Percentiles rank a stretch among this genome's conserved stretches.
Conservation (phyloP, 345 rosid genomes). For the Pistacia atlantica region DNA sequence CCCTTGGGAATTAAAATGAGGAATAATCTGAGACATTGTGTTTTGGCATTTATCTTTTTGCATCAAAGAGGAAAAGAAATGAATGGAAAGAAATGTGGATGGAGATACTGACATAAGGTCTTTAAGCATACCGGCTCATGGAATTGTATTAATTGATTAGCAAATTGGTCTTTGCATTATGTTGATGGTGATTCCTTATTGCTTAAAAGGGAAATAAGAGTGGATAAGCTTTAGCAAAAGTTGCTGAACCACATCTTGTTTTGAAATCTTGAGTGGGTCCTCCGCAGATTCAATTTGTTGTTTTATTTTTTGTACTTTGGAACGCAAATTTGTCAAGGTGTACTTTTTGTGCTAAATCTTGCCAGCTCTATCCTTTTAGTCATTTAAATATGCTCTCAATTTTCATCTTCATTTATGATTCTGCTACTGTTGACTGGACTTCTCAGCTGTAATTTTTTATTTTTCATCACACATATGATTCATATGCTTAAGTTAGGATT, state of each 20-base stretch:
- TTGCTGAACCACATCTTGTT: not conserved
- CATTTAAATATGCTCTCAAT: conserved; percentile 1
- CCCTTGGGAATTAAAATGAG: not conserved
- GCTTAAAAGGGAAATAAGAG: not conserved
- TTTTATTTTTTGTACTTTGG: not conserved
- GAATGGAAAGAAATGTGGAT: not conserved
- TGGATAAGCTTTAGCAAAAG: not conserved
- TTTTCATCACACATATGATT: conserved; percentile 21
- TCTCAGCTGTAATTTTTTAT: conserved; percentile 16
- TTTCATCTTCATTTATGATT: conserved; percentile 11
- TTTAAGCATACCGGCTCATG: not conserved
- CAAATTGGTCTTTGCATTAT: not conserved
- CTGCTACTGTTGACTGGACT: conserved; percentile 13
- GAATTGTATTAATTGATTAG: not conserved
- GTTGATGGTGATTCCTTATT: not conserved
- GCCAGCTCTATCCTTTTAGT: not conserved
- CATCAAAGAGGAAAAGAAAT: not conserved
- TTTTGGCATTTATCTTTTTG: not conserved
- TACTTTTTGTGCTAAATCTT: conserved; percentile 3
- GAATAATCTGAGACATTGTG: not conserved
- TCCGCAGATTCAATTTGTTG: conserved; percentile 3
- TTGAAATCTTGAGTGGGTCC: not conserved
- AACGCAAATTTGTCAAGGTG: not conserved
- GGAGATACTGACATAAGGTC: not conserved
- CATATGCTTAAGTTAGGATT: conserved; percentile 26